These are phyloP conservation scores for Cephalotrichum gorgonifer DNA, from an alignment of 2,329 filamentous ascomycete species.

Conservation along the genomic window DNA sequence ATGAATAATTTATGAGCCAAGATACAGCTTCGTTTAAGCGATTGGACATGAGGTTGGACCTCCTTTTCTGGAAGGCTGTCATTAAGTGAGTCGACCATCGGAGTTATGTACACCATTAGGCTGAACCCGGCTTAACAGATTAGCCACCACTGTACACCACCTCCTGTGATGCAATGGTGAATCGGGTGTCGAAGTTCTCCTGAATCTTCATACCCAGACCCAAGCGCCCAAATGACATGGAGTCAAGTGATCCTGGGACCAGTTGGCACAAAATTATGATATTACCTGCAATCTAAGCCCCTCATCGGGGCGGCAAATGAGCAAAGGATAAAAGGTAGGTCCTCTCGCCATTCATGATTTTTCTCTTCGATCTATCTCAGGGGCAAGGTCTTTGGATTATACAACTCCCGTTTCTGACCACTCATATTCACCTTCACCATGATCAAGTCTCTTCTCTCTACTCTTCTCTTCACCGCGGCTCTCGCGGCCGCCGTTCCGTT, in stretches of 20 bases:
- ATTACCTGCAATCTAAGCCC: not conserved
- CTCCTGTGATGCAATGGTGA: not conserved
- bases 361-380: too few species aligned
- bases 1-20: not conserved
- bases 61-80: not conserved
- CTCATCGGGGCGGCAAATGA: not conserved
- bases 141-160: not conserved
- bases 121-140: not conserved
- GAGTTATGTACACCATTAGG: not conserved
- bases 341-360: not conserved
- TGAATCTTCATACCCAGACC: not conserved
- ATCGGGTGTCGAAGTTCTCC: not conserved
- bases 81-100: not conserved
- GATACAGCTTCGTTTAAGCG: not conserved
- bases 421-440: not conserved
- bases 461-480: not conserved
- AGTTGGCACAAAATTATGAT: not conserved
- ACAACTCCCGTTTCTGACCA: not conserved
- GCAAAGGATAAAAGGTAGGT: not conserved
- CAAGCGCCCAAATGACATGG: not conserved
- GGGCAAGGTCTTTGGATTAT: not conserved
- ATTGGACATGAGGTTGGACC: not conserved
- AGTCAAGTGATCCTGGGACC: not conserved
- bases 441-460: slow-evolving; percentile 1
- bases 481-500: not conserved